Percentiles rank a stretch among this genome's conserved stretches.
These are phyloP conservation scores for Bullera alba DNA, from an alignment of 768 basidiomycete species.

Conservation along the genomic window DNA sequence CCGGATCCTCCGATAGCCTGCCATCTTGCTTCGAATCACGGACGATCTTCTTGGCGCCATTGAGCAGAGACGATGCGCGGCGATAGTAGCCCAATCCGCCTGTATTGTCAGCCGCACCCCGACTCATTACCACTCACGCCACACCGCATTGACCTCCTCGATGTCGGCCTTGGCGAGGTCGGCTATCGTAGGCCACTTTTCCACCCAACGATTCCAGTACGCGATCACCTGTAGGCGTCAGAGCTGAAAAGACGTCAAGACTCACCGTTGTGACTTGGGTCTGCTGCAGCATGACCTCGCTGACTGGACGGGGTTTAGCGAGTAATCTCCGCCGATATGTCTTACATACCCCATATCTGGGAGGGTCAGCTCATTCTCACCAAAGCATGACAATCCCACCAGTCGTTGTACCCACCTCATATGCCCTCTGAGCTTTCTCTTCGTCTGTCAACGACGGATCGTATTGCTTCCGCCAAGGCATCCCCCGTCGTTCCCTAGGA, in stretches of 20 bases:
- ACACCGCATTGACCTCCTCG: conserved; percentile 69
- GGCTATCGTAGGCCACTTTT: conserved; percentile 70
- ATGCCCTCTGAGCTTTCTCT: conserved; percentile 74
- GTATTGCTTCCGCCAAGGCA: conserved; percentile 82
- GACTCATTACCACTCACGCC: conserved; percentile 53
- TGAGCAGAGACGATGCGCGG: conserved; percentile 70
- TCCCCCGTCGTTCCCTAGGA: conserved; percentile 56
- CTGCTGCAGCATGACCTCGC: conserved; percentile 92
- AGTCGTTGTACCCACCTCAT: conserved; percentile 59
- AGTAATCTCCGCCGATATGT: neutral
- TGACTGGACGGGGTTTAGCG: conserved; percentile 22
- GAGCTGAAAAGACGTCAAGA: neutral
- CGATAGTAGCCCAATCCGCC: conserved; percentile 76
- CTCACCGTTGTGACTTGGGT: conserved; percentile 63
- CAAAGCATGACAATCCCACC: neutral
- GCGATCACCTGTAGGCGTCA: conserved; percentile 58
- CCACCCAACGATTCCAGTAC: conserved; percentile 85
- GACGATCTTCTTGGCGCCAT: conserved; percentile 74
- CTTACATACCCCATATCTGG: conserved; percentile 24
- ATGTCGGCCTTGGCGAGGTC: conserved; percentile 56
- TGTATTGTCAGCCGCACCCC: conserved; percentile 43
- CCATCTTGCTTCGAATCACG: conserved; percentile 31
- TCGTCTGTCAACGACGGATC: conserved; percentile 52
- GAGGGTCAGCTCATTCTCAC: neutral
- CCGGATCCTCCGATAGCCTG: conserved; percentile 69